Evolutionary conservation across 108 stramenopile genomes (phyloP).

Genomic region (Cyclotella sp.): DNA sequence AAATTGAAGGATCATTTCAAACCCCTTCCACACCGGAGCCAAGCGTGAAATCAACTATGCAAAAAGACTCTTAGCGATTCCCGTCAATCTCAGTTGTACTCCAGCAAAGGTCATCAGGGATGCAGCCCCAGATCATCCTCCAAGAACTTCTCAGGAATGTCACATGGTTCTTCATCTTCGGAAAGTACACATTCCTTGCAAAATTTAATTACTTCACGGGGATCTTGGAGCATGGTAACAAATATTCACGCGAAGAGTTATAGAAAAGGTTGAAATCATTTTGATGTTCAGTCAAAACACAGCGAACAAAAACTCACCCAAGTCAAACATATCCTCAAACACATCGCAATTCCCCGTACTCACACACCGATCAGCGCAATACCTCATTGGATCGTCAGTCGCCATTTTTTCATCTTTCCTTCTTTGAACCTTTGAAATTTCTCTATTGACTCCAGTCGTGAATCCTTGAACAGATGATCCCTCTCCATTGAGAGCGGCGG

Average conservation of each 20-base stretch:
- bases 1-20: background rate
- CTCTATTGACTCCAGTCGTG: constrained; percentile 11
- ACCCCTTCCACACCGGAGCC: background rate
- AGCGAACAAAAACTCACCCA: constrained; percentile 15
- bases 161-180: constrained; percentile 73
- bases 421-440: background rate
- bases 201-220: constrained; percentile 72
- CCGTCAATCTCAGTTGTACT: background rate
- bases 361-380: constrained; percentile 86
- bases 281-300: background rate
- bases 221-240: constrained; percentile 13
- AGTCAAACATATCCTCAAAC: constrained; percentile 62
- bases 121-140: constrained; percentile 41
- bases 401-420: constrained; percentile 73
- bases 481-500: background rate
- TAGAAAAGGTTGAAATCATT: background rate
- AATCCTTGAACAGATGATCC: constrained; percentile 11
- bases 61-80: background rate
- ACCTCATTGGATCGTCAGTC: constrained; percentile 65
- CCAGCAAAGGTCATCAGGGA: constrained; percentile 15
- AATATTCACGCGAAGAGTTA: background rate
- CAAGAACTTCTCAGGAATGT: constrained; percentile 61
- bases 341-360: constrained; percentile 85
- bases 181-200: constrained; percentile 83
- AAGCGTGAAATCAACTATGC: background rate